Percentiles rank a stretch among this genome's conserved stretches.
Conservation (phyloP, 1,284 basidiomycete species). For the Rhodotorula sp. region DNA sequence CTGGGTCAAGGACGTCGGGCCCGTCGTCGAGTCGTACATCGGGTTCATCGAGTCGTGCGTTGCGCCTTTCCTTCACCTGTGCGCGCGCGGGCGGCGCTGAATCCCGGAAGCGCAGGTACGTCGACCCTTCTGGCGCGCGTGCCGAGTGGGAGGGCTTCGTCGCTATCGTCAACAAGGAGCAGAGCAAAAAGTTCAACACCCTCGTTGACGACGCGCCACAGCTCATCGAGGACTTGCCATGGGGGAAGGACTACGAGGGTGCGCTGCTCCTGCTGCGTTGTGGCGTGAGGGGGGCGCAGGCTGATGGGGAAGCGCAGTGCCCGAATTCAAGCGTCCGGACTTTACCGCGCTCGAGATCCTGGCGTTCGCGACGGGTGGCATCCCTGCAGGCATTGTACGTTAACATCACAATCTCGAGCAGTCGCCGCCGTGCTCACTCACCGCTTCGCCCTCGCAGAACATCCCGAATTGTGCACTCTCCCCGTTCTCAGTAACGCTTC, state of each 20-base stretch:
- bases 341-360: slow-evolving; percentile 63
- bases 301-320: slow-evolving; percentile 32
- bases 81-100: too few relatives aligned
- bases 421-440: not conserved
- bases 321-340: slow-evolving; percentile 72
- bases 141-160: slow-evolving; percentile 91
- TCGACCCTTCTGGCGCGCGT: slow-evolving; percentile 60
- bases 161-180: slow-evolving; percentile 63
- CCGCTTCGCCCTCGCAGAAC: slow-evolving; percentile 1
- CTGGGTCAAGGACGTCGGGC: slow-evolving; percentile 83
- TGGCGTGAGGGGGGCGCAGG: too few relatives aligned
- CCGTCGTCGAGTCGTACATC: slow-evolving; percentile 82
- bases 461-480: slow-evolving; percentile 58
- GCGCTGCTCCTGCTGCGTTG: slow-evolving; percentile 51
- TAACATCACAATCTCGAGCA: not conserved
- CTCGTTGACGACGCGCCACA: slow-evolving; percentile 72
- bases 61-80: not conserved
- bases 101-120: slow-evolving; percentile 57
- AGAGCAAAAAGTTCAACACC: slow-evolving; percentile 60
- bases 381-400: slow-evolving; percentile 75
- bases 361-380: slow-evolving; percentile 71
- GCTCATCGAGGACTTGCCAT: slow-evolving; percentile 75
- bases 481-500: slow-evolving; percentile 49
- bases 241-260: slow-evolving; percentile 79
- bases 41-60: slow-evolving; percentile 52